Base-by-base conservation (phyloP, 192 early-diverging fungal species). In the Mortierella alpina region DNA sequence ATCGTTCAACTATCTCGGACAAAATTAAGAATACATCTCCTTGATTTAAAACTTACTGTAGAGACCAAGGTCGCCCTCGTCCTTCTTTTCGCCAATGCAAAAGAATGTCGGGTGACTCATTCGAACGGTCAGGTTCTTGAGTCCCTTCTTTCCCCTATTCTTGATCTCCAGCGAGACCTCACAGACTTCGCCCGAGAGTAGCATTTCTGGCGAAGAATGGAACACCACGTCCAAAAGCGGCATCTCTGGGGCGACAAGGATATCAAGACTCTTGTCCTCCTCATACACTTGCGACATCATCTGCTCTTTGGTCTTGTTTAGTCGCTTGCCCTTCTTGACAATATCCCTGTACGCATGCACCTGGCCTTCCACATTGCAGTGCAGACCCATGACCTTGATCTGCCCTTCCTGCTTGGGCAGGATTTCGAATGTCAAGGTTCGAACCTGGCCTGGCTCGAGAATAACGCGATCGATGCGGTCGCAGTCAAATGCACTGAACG, bases 91-190 rank as follows among this genome's bases (percentile, higher is more conserved):
- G 41, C 92, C 94, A 45, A 96, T 75, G 56, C 86, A 88, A 71
- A 97, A 93, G 71, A 98, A 98, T 7, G 91, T 91, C 0, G 95
- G 94, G 72, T 98, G 97, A 56, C 92, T 96, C 41, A 92, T 87
- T 81, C 95, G 92, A 14, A 97, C 75, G 14, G 87, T 83, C 44
- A 98, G 72, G 59, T 87, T 88, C 14, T 85, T 88, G 40, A 98
- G 78, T 7, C 94, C 91, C 7, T 86, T 86, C 64, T 90, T 82
- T 14, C 97, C 96, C 42, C 91, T 90, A 84, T 99, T 99, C 44
- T 87, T 93, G 15, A 99, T 85, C 59, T 94, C 91, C 58, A 98
- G 53, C 0, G 91, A 88, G 0, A 91, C 83, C 20, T 88, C 85
- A 39, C 86, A 86, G 41, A 97, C 93, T 63, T 98, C 91, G 4